Conservation (phyloP, 371 early-diverging fungal genomes). For the Conidiobolus incongruus region DNA sequence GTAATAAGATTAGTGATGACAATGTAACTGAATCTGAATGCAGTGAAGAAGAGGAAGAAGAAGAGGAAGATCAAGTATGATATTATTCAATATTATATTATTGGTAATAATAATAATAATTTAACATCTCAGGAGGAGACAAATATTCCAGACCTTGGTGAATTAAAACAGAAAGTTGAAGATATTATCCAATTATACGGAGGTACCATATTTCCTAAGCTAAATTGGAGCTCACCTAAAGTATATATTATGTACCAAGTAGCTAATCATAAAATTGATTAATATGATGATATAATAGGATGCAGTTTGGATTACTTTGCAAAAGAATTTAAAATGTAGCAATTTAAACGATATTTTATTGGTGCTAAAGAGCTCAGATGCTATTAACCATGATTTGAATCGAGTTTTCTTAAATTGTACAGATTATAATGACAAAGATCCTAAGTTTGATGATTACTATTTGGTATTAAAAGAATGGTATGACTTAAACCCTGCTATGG, state of each 20-base stretch:
- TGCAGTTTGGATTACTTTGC: constrained; percentile 73
- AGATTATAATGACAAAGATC: constrained; percentile 6
- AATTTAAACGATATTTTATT: constrained; percentile 55
- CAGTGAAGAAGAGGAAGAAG: neutral
- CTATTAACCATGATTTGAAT: constrained; percentile 63
- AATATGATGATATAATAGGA: constrained; percentile 23
- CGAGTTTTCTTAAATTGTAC: constrained; percentile 40
- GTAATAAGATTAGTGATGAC: neutral
- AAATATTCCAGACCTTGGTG: neutral
- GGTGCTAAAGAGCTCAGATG: constrained; percentile 76
- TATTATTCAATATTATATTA: no score
- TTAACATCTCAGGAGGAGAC: no score
- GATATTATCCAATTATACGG: constrained; percentile 43
- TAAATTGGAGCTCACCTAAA: constrained; percentile 85
- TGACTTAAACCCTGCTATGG: constrained; percentile 65
- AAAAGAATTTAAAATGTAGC: constrained; percentile 52
- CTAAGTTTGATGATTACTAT: constrained; percentile 12
- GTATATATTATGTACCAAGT: constrained; percentile 10
- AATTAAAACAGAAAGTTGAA: constrained; percentile 27
- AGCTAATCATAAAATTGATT: neutral
- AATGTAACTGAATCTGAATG: neutral
- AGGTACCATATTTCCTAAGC: constrained; percentile 72
- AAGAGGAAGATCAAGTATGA: neutral
- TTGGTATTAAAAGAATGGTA: constrained; percentile 72
- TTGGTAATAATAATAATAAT: no score